Evolutionary conservation across 495 filamentous ascomycete species (phyloP).

Genomic region (Neurospora discreta): DNA sequence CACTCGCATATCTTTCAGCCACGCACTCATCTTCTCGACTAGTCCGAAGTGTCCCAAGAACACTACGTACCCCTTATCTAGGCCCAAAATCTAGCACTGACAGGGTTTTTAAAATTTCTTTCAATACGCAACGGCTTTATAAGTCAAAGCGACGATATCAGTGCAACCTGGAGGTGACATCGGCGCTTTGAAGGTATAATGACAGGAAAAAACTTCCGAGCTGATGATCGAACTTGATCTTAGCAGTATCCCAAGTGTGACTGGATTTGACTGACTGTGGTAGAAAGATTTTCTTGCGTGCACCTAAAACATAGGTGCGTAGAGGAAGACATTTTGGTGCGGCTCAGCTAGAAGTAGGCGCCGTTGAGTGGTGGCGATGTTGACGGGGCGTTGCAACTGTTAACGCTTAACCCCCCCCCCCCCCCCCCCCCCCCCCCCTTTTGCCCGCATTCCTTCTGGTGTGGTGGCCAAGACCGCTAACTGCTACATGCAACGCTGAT

Average conservation of each 20-base stretch:
- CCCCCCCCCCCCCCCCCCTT: no score
- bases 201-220: background rate
- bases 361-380: background rate
- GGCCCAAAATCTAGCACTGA: background rate
- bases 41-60: background rate
- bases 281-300: background rate
- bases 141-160: background rate
- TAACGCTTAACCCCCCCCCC: no score
- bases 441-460: no score
- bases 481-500: no score
- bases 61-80: background rate
- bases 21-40: background rate
- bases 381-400: background rate
- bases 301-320: background rate
- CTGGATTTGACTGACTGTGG: background rate
- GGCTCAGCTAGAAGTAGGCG: background rate
- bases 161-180: background rate
- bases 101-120: background rate
- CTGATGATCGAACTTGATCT: background rate
- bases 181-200: background rate
- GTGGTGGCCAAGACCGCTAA: no score
- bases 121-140: no score
- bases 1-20: background rate
- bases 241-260: background rate
- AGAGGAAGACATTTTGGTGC: background rate